Base-by-base conservation (phyloP, 2,329 filamentous ascomycete genomes). In the Colletotrichum higginsianum region DNA sequence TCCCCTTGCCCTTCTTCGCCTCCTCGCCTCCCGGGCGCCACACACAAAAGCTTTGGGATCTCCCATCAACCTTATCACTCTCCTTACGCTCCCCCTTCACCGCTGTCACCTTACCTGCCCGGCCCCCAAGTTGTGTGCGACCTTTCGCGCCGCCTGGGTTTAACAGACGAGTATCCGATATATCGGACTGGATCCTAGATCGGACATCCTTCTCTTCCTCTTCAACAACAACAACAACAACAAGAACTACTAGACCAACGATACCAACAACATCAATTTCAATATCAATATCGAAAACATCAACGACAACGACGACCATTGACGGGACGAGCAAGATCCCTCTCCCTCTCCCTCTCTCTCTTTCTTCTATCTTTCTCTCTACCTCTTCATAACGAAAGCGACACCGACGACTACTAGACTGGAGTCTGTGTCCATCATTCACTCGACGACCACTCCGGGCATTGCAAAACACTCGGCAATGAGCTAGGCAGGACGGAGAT, bases 31-130 rank as follows among this genome's bases (percentile, higher is more conserved):
- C 66, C 60, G 55, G 60, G 70, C 70, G 70, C 70, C 70, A 72
- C 66, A 70, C 66, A 72, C 66, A 72, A 71, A 72, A 70, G 66
- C 66, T 61, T 71, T 61, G 61, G 70, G 70, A 71, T 72, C 70
- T 69, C 66, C 70, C 70, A 71, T 53, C 70, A 70, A 71, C 70
- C 70, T 72, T 64, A 70, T 69, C 60, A 30, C 1, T 42, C 6
- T 71, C 15, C 16, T 13, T 57, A 40, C 55, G 46, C 49, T 66
- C 61, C 53, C 30, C 60, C 35, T 61, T 46, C 42, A 66, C 15
- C 57, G 47, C 70, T 72, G 47, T 35, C 70, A 72, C 66, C 47
- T 30, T 72, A 55, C 47, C 53, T 70, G 23, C n/a, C 47, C 61
- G 47, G 30, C 70, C 23, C 62, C 55, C 61, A 49, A 70, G 70